These are phyloP conservation scores for Spathaspora passalidarum DNA, from an alignment of 805 yeast species.

Conservation along the genomic window DNA sequence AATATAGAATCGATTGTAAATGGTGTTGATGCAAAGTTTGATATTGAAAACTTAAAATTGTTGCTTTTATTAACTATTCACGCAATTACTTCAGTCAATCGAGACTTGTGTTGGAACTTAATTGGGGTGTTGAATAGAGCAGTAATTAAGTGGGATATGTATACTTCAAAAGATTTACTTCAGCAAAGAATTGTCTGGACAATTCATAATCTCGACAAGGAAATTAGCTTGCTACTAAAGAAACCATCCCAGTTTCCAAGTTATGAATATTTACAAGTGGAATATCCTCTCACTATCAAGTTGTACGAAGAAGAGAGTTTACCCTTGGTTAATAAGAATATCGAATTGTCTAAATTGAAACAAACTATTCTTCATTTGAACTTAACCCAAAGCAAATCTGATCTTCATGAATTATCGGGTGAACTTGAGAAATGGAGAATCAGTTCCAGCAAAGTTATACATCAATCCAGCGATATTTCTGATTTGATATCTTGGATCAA, in stretches of 20 bases:
- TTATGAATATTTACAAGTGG: slow-evolving; percentile 16
- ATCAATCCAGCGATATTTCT: slow-evolving; percentile 20
- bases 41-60: slow-evolving; percentile 26
- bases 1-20: slow-evolving; percentile 31
- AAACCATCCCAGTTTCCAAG: slow-evolving; percentile 36
- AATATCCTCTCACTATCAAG: slow-evolving; percentile 13
- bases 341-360: slow-evolving; percentile 20
- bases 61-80: slow-evolving; percentile 32
- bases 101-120: slow-evolving; percentile 29
- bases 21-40: slow-evolving; percentile 19
- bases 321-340: slow-evolving; percentile 9
- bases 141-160: slow-evolving; percentile 20
- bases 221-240: slow-evolving; percentile 29
- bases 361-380: slow-evolving; percentile 18
- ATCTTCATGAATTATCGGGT: slow-evolving; percentile 21
- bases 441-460: slow-evolving; percentile 23
- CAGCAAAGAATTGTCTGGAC: slow-evolving; percentile 33
- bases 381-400: slow-evolving; percentile 1
- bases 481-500: slow-evolving; percentile 33
- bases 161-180: slow-evolving; percentile 7
- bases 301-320: slow-evolving; percentile 22
- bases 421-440: slow-evolving; percentile 39
- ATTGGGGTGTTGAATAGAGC: slow-evolving; percentile 33
- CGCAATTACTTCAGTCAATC: slow-evolving; percentile 26
- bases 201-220: slow-evolving; percentile 36